phyloP scores from a whole-genome alignment of 345 rosid genomes.

The Luvunga scandens region DNA sequence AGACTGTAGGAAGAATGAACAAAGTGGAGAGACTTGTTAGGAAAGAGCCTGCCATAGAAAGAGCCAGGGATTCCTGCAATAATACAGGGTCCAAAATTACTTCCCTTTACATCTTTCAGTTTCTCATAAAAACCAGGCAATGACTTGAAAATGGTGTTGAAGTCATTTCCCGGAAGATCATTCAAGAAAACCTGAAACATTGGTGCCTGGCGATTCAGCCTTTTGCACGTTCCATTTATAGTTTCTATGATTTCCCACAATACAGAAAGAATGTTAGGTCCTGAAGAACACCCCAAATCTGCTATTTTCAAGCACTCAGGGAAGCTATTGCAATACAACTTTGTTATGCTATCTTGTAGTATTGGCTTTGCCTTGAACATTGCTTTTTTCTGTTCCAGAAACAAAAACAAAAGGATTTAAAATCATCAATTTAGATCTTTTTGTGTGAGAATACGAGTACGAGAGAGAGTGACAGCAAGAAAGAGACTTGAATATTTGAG shows the following conservation, averaged over 20 bases:
- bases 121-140: conserved; percentile 17
- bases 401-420: not conserved
- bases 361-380: conserved; percentile 11
- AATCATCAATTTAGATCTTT: not conserved
- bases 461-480: not conserved
- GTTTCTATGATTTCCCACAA: conserved; percentile 12
- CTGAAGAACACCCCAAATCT: conserved; percentile 32
- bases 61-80: conserved; percentile 23
- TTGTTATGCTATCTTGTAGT: conserved; percentile 9
- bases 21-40: conserved; percentile 14
- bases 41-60: conserved; percentile 26
- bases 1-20: conserved; percentile 25
- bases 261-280: conserved; percentile 18
- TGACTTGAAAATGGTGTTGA: conserved; percentile 24
- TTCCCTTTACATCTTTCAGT: conserved; percentile 9
- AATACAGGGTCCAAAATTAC: conserved; percentile 11
- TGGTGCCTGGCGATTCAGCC: conserved; percentile 1
- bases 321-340: not conserved
- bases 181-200: conserved; percentile 19
- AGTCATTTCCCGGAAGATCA: not conserved
- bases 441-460: not conserved
- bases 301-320: conserved; percentile 21
- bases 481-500: not conserved
- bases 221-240: not conserved
- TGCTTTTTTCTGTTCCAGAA: not conserved